Evolutionary conservation across 148 eudicot species (phyloP), one percentile per base, ranked within the genome.

Genomic region (Silene latifolia): DNA sequence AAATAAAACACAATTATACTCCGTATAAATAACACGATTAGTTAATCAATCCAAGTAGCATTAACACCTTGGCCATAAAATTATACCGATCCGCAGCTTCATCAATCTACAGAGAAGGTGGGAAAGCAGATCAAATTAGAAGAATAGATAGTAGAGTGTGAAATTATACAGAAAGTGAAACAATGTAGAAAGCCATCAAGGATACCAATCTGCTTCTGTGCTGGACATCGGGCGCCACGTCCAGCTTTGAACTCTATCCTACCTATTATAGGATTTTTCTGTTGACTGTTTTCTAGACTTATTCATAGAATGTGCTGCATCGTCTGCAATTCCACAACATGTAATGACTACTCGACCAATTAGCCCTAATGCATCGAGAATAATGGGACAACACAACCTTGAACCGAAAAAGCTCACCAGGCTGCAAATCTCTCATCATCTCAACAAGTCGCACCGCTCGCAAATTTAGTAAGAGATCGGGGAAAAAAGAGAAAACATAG

Each of bases 171-270:
- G 6, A 10, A 9, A 60, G 8, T 23, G 10, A 15, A 51, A 11
- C 5, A 15, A 25, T 8, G 15, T 70, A 35, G 4, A 21, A 8
- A 59, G 8, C 35, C 1, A 1, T 32, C 35, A 51, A 51, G 14
- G 56, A 12, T 51, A 3, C 17, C 18, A 11, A 12, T 97, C 82
- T 83, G 74, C 79, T 92, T 95, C 76, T 95, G 89, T 8, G 97
- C 92, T 61, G 99, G 96, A 24, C 87, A 87, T 68, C 99, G 97
- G 71, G 89, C 89, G 62, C 99, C 99, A 80, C 92, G 99, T 53
- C 99, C 99, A 56, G 99, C 92, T 79, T 95, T 95, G 81, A 88
- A 74, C 71, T 92, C 97, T 39, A 95, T 95, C 59, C 99, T 86
- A 71, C 97, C 97, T 46, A 95, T 82, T 19, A 95, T 90, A 56